Base-by-base conservation (phyloP, 2,329 filamentous ascomycete genomes). In the Colletotrichum sp. region DNA sequence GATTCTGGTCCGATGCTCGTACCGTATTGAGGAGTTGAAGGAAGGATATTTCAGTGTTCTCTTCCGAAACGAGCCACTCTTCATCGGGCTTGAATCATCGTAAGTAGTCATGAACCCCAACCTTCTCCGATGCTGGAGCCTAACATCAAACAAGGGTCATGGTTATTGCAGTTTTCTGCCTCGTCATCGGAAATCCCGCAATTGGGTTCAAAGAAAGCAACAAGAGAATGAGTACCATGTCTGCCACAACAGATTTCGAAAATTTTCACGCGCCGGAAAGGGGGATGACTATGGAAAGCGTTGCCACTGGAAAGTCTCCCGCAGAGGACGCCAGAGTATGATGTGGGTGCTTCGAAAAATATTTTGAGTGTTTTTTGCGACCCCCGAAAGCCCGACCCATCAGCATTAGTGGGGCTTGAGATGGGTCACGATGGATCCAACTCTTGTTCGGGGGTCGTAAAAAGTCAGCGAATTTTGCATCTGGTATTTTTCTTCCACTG, bases 11-110 rank as follows among this genome's bases (percentile, higher is more conserved):
- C 84, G 91, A 21, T 90, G 87, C 65, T 86, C 88, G 27, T 93
- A 90, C 77, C 87, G 91, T 59, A 89, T 91, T 33, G 87, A 86
- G 0, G 91, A 93, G 82, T 79, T 92, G 71, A 86, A 85, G 59
- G 84, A 89, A 33, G 90, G 90, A 4, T 92, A 89, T 82, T 78
- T 76, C 9, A 89, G 88, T 1, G 79, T 83, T 15, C 78, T 91
- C 70, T 87, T 90, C 61, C 79, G 79, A 54, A 79, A 87, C 36
- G 80, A 88, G 75, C 78, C 78, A 0, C 76, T 84, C 3, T 88
- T 88, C 70, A 86, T 88, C 62, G 82, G 75, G 0, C 76, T 88
- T 2, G 87, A 88, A 77, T 84, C 83, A 58, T 75, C 75, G 78
- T 80, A 51, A 72, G 79, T 79, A 2, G 4, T 11, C 6, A 2